A percentile compares a stretch with the other conserved stretches of the same genome.
Conservation (phyloP, 2,329 filamentous ascomycete species). For the Hypomyces perniciosus region DNA sequence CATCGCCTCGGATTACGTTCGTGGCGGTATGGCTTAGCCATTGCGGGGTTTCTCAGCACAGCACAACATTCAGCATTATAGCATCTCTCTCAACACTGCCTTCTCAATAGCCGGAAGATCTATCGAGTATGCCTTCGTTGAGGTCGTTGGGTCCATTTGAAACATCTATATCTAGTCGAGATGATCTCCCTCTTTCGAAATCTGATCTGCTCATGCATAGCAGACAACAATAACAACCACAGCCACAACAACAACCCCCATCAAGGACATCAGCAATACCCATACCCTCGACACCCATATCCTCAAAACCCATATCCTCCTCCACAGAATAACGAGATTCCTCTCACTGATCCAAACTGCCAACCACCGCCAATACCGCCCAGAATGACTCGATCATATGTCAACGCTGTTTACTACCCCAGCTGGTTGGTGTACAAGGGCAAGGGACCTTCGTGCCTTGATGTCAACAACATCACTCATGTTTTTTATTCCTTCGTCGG, state of each 20-base stretch:
- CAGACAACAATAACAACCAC: background rate
- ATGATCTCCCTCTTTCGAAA: background rate
- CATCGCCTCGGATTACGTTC: background rate
- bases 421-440: constrained; percentile 59
- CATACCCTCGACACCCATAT: no score
- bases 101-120: background rate
- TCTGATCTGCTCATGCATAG: background rate
- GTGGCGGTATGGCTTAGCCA: background rate
- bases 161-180: background rate
- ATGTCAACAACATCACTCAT: constrained; percentile 53
- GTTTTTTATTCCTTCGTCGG: constrained; percentile 60
- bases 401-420: constrained; percentile 53
- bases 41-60: background rate
- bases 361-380: background rate
- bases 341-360: background rate
- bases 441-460: constrained; percentile 53
- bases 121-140: no score
- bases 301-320: background rate
- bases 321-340: background rate
- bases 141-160: background rate
- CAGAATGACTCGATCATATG: background rate
- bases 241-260: no score
- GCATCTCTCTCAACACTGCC: background rate
- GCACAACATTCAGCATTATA: background rate
- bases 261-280: constrained; percentile 1